Base-by-base conservation (phyloP, 306 rosid species). In the Lupinus albus region DNA sequence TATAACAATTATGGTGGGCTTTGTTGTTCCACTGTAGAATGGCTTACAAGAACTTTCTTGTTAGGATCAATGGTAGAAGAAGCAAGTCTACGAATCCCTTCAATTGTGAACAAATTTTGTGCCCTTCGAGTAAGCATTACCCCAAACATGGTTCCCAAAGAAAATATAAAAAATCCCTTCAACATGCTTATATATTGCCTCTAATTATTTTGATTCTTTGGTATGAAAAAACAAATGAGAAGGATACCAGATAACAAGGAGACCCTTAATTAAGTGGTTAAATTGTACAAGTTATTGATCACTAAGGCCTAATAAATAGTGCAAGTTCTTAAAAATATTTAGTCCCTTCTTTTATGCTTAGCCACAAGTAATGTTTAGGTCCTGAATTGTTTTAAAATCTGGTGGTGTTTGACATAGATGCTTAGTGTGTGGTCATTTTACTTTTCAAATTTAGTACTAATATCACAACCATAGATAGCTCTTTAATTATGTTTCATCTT, bases 101-200 rank as follows among this genome's bases (percentile, higher is more conserved):
- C 55, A 71, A 56, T 47, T 8, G 35, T 53, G 7, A 77, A 64
- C 8, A 47, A 1, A 0, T 50, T 57, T 17, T 77, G 64, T 20
- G 16, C 49, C 52, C 57, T 58, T 21, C 68, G 35, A 9, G 58
- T 11, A 6, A 77, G n/a, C 39, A 56, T 15, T 9, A 71, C 35
- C 9, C 81, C 81, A 41, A 67, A 77, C 60, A 71, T 48, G 49
- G 77, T 64, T 25, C 77, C 81, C 44, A 70, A 28, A 25, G 81
- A 56, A 64, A 77, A 77, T 36, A 63, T 64, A n/a, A 71, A 56
- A 64, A 77, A 1, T 70, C 73, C 6, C 62, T 16, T 77, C 51
- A 77, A 18, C 81, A 71, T 77, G 1, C 6, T 60, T 32, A 10
- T 32, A 10, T 75, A 25, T 25, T 25, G 14, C 30, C 41, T 67